These are phyloP conservation scores for Aspergillus pseudotamarii DNA, from an alignment of 2,329 filamentous ascomycete genomes.

Conservation along the genomic window DNA sequence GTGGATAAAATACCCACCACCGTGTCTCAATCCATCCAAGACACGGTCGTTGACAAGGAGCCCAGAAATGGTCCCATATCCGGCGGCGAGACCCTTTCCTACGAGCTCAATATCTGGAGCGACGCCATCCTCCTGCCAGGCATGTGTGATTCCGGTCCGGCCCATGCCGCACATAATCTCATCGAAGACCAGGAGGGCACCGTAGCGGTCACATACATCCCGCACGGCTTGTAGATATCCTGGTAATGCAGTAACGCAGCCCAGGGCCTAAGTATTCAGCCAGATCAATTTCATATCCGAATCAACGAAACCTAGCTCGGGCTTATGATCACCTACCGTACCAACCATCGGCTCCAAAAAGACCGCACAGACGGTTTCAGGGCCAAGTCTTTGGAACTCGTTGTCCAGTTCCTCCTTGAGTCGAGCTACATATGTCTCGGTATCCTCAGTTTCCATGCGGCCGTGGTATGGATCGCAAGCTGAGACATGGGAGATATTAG, in stretches of 20 bases:
- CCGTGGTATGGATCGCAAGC: slow-evolving; percentile 67
- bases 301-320: neutral
- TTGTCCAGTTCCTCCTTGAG: slow-evolving; percentile 66
- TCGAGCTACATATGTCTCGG: slow-evolving; percentile 59
- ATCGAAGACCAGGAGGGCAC: slow-evolving; percentile 71
- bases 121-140: slow-evolving; percentile 57
- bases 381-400: slow-evolving; percentile 65
- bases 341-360: slow-evolving; percentile 72
- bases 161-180: slow-evolving; percentile 66
- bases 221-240: slow-evolving; percentile 70
- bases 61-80: slow-evolving; percentile 47
- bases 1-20: slow-evolving; percentile 50
- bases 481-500: slow-evolving; percentile 61
- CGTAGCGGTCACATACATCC: slow-evolving; percentile 67
- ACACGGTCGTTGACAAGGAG: slow-evolving; percentile 54
- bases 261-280: slow-evolving; percentile 47
- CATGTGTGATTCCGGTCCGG: slow-evolving; percentile 46
- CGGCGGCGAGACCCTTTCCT: slow-evolving; percentile 57
- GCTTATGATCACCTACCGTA: slow-evolving; percentile 45
- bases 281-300: neutral
- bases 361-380: slow-evolving; percentile 68
- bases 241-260: slow-evolving; percentile 63
- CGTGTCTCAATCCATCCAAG: slow-evolving; percentile 40
- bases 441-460: slow-evolving; percentile 51
- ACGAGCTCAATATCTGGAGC: slow-evolving; percentile 59